Evolutionary conservation across 306 rosid genomes (phyloP), one percentile per base, ranked within the genome.

Genomic region (Biancaea sappan): DNA sequence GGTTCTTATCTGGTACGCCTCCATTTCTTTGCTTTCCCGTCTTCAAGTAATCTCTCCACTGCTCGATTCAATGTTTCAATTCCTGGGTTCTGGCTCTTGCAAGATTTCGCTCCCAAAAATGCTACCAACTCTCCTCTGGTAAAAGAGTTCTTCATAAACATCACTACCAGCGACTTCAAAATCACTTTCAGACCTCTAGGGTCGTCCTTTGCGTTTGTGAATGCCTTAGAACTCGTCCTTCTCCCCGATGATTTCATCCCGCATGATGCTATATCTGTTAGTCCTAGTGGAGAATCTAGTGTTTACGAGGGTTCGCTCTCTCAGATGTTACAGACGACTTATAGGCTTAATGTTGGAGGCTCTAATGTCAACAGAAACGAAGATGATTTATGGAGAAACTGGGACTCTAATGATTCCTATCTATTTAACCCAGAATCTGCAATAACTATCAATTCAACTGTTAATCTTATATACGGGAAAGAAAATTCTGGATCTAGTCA

Each of bases 151-250:
- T 70, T 81, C 15, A 51, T 81, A 2, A 8, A 9, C 14, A 74
- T 77, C 15, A 2, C 5, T 4, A 0, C 21, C 34, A 19, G n/a
- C 2, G 34, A 34, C 38, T 81, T 88, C 7, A 24, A 31, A 13
- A 44, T 86, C 2, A 53, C 28, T 32, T 85, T 86, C 24, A n/a
- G 43, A 0, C 88, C 88, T 25, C 56, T 8, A 7, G 62, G 11
- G 22, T 71, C 87, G 13, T 79, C 87, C n/a, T 46, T 85, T 44
- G 92, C 92, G 0, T 83, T 74, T 74, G 71, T 84, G 1, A 88
- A 86, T 72, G 92, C 90, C 40, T 83, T 86, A 9, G 90, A 88
- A 79, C 62, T 85, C 37, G 76, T 88, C 61, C 80, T 59, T 34
- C 70, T 79, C 25, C 82, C 82, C 43, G 15, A 52, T 1, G 16